Evolutionary conservation across 176 grass and related monocot species (phyloP).

Genomic region (Poa annua): DNA sequence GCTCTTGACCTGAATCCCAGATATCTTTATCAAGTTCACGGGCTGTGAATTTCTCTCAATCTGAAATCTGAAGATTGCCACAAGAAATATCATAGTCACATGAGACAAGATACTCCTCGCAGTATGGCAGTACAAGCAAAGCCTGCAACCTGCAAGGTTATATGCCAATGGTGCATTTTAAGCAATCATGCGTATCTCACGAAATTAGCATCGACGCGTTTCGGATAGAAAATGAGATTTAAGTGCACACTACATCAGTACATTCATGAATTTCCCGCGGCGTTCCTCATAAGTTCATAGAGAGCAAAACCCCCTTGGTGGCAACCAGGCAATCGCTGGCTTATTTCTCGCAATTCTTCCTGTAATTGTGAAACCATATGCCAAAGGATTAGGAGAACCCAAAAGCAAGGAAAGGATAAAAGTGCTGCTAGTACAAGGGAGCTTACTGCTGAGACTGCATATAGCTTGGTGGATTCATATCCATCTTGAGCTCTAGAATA

Average conservation of each 20-base stretch:
- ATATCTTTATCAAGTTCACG: neutral
- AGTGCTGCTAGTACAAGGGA: conserved; percentile 9
- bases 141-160: neutral
- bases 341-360: conserved; percentile 69
- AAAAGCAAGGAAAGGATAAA: neutral
- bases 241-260: neutral
- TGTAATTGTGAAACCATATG: conserved; percentile 41
- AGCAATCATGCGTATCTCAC: neutral
- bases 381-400: neutral
- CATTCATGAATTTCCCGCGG: neutral
- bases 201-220: neutral
- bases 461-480: conserved; percentile 85
- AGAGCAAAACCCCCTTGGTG: conserved; percentile 80
- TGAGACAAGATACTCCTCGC: neutral
- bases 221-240: neutral
- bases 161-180: neutral
- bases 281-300: conserved; percentile 60
- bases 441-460: conserved; percentile 60
- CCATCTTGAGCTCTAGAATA: conserved; percentile 96
- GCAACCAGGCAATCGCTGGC: conserved; percentile 71
- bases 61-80: neutral
- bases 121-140: neutral
- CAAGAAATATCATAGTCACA: neutral
- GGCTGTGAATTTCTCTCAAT: neutral
- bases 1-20: neutral